A percentile compares a stretch with the other conserved stretches of the same genome.
Conservation (phyloP, 108 stramenopile species). For the Cyclotella sp. region DNA sequence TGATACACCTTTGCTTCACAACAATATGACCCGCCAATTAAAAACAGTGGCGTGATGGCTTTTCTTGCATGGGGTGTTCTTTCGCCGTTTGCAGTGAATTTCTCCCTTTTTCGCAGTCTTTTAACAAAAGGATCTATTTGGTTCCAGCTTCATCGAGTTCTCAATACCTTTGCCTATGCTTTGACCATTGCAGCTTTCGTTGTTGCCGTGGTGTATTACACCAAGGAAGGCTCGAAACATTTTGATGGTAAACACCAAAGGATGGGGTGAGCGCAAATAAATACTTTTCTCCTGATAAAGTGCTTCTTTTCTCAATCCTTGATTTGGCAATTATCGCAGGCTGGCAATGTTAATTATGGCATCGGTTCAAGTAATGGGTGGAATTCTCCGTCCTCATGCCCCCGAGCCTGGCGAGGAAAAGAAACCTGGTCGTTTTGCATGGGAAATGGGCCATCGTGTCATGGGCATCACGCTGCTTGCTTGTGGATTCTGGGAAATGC, state of each 20-base stretch:
- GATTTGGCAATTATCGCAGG: no score
- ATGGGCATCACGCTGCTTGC: constrained; percentile 25
- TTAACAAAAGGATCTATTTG: constrained; percentile 23
- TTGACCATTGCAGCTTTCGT: constrained; percentile 42
- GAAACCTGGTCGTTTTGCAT: constrained; percentile 23
- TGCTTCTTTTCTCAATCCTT: no score
- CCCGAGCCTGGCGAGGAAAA: constrained; percentile 43
- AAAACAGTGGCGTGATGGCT: constrained; percentile 48
- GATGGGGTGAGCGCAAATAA: constrained; percentile 18
- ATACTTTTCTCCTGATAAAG: no score
- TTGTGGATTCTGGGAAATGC: constrained; percentile 49
- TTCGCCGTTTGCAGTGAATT: constrained; percentile 64
- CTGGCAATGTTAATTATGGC: constrained; percentile 49
- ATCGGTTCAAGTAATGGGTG: constrained; percentile 44
- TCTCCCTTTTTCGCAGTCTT: constrained; percentile 51
- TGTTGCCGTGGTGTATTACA: constrained; percentile 31
- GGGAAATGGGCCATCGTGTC: constrained; percentile 40
- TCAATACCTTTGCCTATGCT: constrained; percentile 28
- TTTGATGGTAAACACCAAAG: constrained; percentile 33
- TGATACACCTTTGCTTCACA: no score
- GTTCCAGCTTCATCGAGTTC: constrained; percentile 43
- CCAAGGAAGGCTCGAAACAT: constrained; percentile 27
- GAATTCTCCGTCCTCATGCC: constrained; percentile 46
- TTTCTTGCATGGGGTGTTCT: constrained; percentile 76
- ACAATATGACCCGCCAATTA: no score